Conservation (phyloP, 176 grass and related monocot genomes). For the Stipa capillata region DNA sequence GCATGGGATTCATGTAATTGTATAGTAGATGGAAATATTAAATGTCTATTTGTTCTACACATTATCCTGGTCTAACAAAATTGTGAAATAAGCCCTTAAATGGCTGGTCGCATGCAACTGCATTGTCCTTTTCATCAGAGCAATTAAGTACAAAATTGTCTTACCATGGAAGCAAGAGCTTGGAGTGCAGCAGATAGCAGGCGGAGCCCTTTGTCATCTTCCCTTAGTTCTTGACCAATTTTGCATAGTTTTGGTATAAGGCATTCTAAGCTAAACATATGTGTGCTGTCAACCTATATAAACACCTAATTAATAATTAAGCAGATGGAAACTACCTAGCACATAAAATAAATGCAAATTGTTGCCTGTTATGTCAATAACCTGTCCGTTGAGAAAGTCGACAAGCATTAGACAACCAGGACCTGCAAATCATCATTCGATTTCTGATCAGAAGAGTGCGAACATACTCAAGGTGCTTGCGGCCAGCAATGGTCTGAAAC, state of each 20-base stretch:
- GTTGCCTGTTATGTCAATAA: conserved; percentile 12
- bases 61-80: neutral
- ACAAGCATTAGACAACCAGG: conserved; percentile 73
- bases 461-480: conserved; percentile 66
- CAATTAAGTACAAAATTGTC: conserved; percentile 5
- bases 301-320: conserved; percentile 20
- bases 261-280: conserved; percentile 96
- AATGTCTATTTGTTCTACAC: neutral
- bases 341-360: neutral
- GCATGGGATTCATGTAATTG: neutral
- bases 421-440: conserved; percentile 54
- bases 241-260: conserved; percentile 88
- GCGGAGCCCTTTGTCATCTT: conserved; percentile 57
- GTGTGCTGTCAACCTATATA: conserved; percentile 81
- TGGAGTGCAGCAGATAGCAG: conserved; percentile 72
- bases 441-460: conserved; percentile 83
- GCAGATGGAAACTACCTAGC: conserved; percentile 1
- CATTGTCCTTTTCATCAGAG: neutral
- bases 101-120: neutral
- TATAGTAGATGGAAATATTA: neutral
- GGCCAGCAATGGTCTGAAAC: conserved; percentile 73
- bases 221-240: conserved; percentile 64
- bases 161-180: conserved; percentile 94
- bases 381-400: conserved; percentile 86
- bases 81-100: neutral